phyloP scores from a whole-genome alignment of 805 yeast genomes.

The Schwanniomyces polymorphus region DNA sequence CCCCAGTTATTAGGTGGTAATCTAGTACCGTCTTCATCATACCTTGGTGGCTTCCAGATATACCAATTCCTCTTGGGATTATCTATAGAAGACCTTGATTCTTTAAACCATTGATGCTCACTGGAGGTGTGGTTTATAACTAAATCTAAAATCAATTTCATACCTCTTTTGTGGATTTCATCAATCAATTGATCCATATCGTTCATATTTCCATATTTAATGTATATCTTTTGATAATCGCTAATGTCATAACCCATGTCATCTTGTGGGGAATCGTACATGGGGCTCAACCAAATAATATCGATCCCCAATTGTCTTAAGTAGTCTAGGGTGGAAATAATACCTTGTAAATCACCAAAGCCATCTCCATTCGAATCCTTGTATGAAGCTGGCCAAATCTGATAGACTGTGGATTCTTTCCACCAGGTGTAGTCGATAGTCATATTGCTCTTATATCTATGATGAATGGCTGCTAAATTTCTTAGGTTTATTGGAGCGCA shows the following conservation, averaged over 20 bases:
- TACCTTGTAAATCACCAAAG: slow-evolving; percentile 57
- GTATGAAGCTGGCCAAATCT: slow-evolving; percentile 62
- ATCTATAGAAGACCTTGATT: slow-evolving; percentile 48
- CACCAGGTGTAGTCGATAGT: slow-evolving; percentile 41
- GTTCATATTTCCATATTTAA: slow-evolving; percentile 53
- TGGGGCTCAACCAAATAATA: slow-evolving; percentile 58
- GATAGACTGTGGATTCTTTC: slow-evolving; percentile 58
- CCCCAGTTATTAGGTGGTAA: slow-evolving; percentile 60
- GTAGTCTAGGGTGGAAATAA: slow-evolving; percentile 52
- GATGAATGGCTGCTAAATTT: too few species aligned
- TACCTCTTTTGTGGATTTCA: slow-evolving; percentile 48
- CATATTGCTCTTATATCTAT: slow-evolving; percentile 7
- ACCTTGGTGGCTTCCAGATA: slow-evolving; percentile 53
- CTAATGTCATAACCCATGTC: slow-evolving; percentile 67
- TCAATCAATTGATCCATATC: slow-evolving; percentile 51
- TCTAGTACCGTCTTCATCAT: slow-evolving; percentile 47
- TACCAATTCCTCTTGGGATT: slow-evolving; percentile 64
- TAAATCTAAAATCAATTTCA: slow-evolving; percentile 54
- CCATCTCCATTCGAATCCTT: slow-evolving; percentile 63
- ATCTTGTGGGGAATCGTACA: slow-evolving; percentile 57
- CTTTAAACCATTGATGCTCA: slow-evolving; percentile 59
- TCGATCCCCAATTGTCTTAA: slow-evolving; percentile 50
- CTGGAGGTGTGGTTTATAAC: slow-evolving; percentile 60
- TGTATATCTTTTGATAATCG: slow-evolving; percentile 52
- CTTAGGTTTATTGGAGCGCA: too few species aligned